Evolutionary conservation across 495 filamentous ascomycete genomes (phyloP).

Genomic region (Aspergillus leporis): DNA sequence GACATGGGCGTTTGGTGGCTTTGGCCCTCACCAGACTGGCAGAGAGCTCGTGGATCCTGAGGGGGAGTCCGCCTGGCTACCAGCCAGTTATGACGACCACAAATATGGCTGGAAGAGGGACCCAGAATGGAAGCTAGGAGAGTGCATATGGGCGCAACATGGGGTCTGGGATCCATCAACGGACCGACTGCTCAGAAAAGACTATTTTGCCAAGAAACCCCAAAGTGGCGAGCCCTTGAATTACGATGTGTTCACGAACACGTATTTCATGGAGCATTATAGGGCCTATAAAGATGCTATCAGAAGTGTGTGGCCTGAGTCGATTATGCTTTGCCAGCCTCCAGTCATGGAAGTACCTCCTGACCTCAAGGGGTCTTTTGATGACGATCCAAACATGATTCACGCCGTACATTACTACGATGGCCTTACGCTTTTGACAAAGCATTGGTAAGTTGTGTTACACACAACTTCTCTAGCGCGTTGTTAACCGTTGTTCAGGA

Average conservation of each 20-base stretch:
- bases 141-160: conserved; percentile 96
- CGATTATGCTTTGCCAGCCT: conserved; percentile 89
- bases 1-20: conserved; percentile 89
- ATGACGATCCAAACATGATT: conserved; percentile 87
- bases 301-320: conserved; percentile 69
- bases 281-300: conserved; percentile 73
- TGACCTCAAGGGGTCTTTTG: conserved; percentile 77
- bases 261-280: conserved; percentile 85
- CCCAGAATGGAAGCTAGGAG: conserved; percentile 83
- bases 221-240: conserved; percentile 67
- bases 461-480: not conserved
- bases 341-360: conserved; percentile 92
- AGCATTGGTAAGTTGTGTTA: conserved; percentile 70
- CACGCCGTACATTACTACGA: conserved; percentile 97
- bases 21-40: conserved; percentile 89
- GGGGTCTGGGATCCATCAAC: conserved; percentile 87
- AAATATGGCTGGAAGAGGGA: conserved; percentile 90
- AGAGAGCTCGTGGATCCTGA: conserved; percentile 82
- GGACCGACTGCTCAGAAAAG: conserved; percentile 75
- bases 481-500: conserved; percentile 48
- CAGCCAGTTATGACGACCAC: conserved; percentile 75
- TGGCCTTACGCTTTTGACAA: conserved; percentile 93
- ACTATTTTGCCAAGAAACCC: conserved; percentile 84
- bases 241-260: conserved; percentile 83
- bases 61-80: conserved; percentile 81